Conservation (phyloP, 192 early-diverging fungal genomes). For the Umbelopsis sp. region DNA sequence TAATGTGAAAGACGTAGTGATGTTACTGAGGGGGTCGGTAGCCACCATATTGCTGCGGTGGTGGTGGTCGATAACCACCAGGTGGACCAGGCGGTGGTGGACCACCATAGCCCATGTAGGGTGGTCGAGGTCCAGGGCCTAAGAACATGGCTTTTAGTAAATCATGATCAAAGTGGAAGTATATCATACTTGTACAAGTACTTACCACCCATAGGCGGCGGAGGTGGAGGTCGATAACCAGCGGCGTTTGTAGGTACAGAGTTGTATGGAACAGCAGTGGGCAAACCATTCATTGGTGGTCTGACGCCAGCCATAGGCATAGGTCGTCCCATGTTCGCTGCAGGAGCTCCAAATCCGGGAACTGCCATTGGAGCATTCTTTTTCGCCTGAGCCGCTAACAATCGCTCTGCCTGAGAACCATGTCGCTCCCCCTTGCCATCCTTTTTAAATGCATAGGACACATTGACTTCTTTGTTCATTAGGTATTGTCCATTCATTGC, state of each 20-base stretch:
- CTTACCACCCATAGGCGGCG: conserved; percentile 30
- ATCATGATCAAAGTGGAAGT: neutral
- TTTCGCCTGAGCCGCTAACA: conserved; percentile 86
- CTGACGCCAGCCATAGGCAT: conserved; percentile 17
- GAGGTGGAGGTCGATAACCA: conserved; percentile 22
- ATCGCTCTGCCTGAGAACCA: conserved; percentile 91
- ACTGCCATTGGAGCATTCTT: conserved; percentile 81
- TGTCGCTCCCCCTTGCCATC: conserved; percentile 98
- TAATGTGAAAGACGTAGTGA: too few relatives aligned
- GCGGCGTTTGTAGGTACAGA: conserved; percentile 1
- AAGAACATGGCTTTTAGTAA: neutral
- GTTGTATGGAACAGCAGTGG: conserved; percentile 14
- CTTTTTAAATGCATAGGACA: conserved; percentile 96
- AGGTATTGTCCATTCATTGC: conserved; percentile 98
- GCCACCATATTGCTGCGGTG: neutral
- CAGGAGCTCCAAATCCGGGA: conserved; percentile 67
- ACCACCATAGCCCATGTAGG: conserved; percentile 12
- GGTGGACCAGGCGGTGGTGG: conserved; percentile 10
- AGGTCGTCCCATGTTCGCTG: conserved; percentile 5
- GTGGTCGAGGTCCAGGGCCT: neutral
- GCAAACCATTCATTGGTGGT: conserved; percentile 15
- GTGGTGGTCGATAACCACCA: conserved; percentile 19
- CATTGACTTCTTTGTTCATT: conserved; percentile 90
- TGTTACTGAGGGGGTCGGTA: too few relatives aligned
- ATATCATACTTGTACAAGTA: neutral